Conservation (phyloP, 805 yeast species). For the Trichomonascus vanleenenianus region DNA sequence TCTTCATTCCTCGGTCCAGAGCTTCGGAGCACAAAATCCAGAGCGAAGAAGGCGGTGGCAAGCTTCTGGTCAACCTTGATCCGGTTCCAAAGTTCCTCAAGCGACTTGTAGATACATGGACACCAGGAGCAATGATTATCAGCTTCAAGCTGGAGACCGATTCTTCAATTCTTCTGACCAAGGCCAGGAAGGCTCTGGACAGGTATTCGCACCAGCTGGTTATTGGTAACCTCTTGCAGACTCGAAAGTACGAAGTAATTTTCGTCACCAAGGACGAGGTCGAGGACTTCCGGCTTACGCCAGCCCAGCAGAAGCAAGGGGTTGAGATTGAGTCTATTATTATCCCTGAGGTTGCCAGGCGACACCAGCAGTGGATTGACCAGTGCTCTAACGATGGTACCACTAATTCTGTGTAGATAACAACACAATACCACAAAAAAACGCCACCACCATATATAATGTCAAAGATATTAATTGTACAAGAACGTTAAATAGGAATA, state of each 20-base stretch:
- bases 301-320: slow-evolving; percentile 33
- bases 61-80: slow-evolving; percentile 75
- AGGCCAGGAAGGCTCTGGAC: slow-evolving; percentile 70
- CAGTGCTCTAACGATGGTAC: neutral
- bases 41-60: slow-evolving; percentile 59
- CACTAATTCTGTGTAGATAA: neutral
- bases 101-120: slow-evolving; percentile 88
- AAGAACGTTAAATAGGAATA: neutral
- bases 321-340: slow-evolving; percentile 72
- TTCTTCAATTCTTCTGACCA: slow-evolving; percentile 53
- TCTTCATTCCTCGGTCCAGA: slow-evolving; percentile 78
- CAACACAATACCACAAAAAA: neutral
- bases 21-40: slow-evolving; percentile 94
- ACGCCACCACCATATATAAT: neutral
- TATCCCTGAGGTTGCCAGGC: slow-evolving; percentile 63
- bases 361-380: slow-evolving; percentile 59
- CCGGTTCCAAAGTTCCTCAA: slow-evolving; percentile 94
- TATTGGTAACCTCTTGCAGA: slow-evolving; percentile 85
- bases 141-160: slow-evolving; percentile 95
- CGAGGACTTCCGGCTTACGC: slow-evolving; percentile 29
- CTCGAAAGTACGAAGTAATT: slow-evolving; percentile 81
- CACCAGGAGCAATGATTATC: slow-evolving; percentile 88
- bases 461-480: neutral
- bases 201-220: slow-evolving; percentile 91
- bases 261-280: slow-evolving; percentile 54